phyloP scores from a whole-genome alignment of 208 protist species.

The Giardia duodenalis region DNA sequence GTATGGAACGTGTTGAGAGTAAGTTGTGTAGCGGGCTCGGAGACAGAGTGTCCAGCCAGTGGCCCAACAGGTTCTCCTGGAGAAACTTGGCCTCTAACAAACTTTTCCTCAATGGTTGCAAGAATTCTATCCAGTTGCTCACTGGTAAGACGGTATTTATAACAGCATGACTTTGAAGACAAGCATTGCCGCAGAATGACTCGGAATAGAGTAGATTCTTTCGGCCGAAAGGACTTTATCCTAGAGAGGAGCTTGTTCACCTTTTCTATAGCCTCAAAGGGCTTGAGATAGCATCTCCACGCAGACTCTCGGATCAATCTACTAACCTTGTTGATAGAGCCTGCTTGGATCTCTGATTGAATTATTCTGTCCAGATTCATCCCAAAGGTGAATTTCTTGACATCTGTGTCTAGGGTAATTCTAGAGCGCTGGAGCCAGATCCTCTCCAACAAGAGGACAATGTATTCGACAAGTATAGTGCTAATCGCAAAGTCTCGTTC shows the following conservation, averaged over 20 bases:
- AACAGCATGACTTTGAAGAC: slow-evolving; percentile 71
- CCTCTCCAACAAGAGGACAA: not conserved
- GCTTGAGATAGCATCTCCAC: slow-evolving; percentile 23
- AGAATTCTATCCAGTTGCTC: slow-evolving; percentile 85
- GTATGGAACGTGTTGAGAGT: slow-evolving; percentile 99
- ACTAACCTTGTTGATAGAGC: not conserved
- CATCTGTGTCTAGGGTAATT: not conserved
- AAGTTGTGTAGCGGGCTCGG: slow-evolving; percentile 98
- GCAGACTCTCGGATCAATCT: not conserved
- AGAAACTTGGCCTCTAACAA: slow-evolving; percentile 66
- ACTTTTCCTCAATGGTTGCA: slow-evolving; percentile 77
- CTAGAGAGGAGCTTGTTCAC: slow-evolving; percentile 16
- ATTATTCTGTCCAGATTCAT: not conserved
- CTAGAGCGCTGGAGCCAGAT: not conserved
- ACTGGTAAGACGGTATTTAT: slow-evolving; percentile 69
- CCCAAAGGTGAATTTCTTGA: not conserved
- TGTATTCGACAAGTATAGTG: not conserved
- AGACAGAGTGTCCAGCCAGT: slow-evolving; percentile 93
- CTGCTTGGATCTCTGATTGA: not conserved
- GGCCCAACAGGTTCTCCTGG: slow-evolving; percentile 92
- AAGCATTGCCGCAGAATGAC: slow-evolving; percentile 77
- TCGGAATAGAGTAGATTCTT: not conserved
- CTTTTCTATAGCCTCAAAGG: slow-evolving; percentile 23
- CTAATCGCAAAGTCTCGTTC: not conserved
- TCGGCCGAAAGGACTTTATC: not conserved